phyloP scores from a whole-genome alignment of 2,329 filamentous ascomycete species.

The Chaetomiaceae sp. region DNA sequence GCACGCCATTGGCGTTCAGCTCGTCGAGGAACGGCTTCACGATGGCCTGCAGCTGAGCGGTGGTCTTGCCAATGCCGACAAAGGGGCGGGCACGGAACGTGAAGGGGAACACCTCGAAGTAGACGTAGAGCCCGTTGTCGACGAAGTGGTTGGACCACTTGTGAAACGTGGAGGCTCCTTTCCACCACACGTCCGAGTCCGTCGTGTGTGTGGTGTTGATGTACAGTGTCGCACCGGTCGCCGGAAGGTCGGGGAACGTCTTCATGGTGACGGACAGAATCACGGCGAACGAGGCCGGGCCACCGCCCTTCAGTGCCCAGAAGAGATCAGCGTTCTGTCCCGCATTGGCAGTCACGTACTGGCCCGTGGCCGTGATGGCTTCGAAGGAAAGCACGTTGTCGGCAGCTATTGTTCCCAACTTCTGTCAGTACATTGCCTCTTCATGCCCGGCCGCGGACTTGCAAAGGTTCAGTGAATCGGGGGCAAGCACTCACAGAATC shows the following conservation, averaged over 20 bases:
- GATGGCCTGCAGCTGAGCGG: constrained; percentile 29
- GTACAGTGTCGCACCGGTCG: constrained; percentile 39
- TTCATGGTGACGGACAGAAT: constrained; percentile 46
- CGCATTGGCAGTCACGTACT: constrained; percentile 38
- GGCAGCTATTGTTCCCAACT: constrained; percentile 29
- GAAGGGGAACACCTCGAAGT: constrained; percentile 38
- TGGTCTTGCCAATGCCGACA: constrained; percentile 34
- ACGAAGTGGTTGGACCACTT: constrained; percentile 38
- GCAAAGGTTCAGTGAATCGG: too few species aligned
- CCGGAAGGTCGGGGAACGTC: constrained; percentile 42
- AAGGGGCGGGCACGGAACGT: constrained; percentile 35
- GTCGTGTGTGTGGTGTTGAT: constrained; percentile 36
- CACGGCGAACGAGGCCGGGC: constrained; percentile 48
- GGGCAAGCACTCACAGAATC: constrained; percentile 25
- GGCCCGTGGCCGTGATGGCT: constrained; percentile 43
- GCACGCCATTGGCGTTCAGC: constrained; percentile 28
- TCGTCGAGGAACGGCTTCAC: constrained; percentile 33
- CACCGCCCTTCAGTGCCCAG: constrained; percentile 51
- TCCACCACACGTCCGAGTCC: constrained; percentile 40
- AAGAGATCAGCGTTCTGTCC: constrained; percentile 47
- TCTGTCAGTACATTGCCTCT: not conserved
- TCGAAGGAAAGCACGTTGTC: constrained; percentile 47
- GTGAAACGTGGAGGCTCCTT: constrained; percentile 44
- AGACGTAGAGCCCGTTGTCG: constrained; percentile 38
- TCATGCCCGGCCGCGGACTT: too few species aligned